Evolutionary conservation across 2,329 filamentous ascomycete genomes (phyloP).

Genomic region (Calycina marina): DNA sequence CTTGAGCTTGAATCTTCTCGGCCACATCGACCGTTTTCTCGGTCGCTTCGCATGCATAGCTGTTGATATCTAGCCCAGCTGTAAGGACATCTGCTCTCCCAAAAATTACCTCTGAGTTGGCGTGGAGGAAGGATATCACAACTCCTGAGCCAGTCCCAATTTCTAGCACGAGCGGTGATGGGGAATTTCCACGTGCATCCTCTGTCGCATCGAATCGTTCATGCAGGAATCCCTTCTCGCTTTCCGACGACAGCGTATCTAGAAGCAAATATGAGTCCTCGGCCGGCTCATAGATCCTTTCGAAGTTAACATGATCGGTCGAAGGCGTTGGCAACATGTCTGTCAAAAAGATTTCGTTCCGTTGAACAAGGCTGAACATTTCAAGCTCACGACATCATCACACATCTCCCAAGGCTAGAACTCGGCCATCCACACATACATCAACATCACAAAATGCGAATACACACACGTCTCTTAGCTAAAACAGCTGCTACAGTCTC

Average conservation of each 20-base stretch:
- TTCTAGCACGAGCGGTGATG: conserved; percentile 59
- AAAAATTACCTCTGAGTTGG: conserved; percentile 59
- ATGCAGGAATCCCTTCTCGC: conserved; percentile 18
- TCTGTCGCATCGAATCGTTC: conserved; percentile 8
- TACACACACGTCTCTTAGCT: conserved; percentile 14
- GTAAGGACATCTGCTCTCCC: conserved; percentile 56
- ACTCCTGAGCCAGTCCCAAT: conserved; percentile 86
- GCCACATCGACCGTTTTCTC: conserved; percentile 47
- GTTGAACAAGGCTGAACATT: conserved; percentile 5
- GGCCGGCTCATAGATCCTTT: conserved; percentile 83
- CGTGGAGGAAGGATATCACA: conserved; percentile 75
- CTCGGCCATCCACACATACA: conserved; percentile 1
- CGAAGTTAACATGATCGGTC: conserved; percentile 80
- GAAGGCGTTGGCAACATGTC: conserved; percentile 84
- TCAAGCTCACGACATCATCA: too few relatives aligned
- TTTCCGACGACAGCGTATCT: conserved; percentile 64
- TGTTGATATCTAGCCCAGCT: conserved; percentile 72
- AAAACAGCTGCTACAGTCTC: conserved; percentile 13
- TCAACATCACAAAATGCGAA: conserved; percentile 12
- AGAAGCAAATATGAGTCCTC: conserved; percentile 93
- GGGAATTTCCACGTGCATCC: conserved; percentile 14
- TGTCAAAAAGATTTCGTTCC: not conserved
- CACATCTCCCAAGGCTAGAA: too few relatives aligned
- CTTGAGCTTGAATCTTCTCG: conserved; percentile 23
- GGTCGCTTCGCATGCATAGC: conserved; percentile 67